These are phyloP conservation scores for Sistotremastrum suecicum DNA, from an alignment of 768 basidiomycete species.

Conservation along the genomic window DNA sequence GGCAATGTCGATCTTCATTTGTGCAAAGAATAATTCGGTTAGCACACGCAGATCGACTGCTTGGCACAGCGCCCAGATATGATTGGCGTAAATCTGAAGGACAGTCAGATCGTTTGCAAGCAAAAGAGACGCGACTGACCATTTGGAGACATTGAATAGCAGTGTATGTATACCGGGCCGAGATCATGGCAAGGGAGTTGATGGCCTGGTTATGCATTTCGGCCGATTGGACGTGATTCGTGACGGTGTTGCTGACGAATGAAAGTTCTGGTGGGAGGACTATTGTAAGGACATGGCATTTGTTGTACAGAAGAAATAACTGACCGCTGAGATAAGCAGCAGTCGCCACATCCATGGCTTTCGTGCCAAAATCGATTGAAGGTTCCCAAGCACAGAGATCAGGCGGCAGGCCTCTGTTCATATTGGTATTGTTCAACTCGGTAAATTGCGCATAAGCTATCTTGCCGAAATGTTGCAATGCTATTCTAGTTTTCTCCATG, in stretches of 20 bases:
- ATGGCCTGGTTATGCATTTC: conserved; percentile 18
- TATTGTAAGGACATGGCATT: background rate
- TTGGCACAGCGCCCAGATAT: too few relatives aligned
- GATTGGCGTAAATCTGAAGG: too few relatives aligned
- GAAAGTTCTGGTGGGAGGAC: conserved; percentile 7
- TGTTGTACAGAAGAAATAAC: background rate
- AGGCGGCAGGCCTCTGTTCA: conserved; percentile 17
- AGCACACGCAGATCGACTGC: too few relatives aligned
- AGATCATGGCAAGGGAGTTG: conserved; percentile 12
- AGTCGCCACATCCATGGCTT: conserved; percentile 15
- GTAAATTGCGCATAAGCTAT: conserved; percentile 14
- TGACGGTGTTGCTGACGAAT: conserved; percentile 15
- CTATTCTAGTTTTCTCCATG: conserved; percentile 15
- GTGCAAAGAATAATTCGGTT: too few relatives aligned
- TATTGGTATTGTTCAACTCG: conserved; percentile 13
- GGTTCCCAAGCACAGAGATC: conserved; percentile 5
- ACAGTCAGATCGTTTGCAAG: too few relatives aligned
- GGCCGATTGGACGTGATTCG: conserved; percentile 14
- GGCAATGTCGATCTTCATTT: too few relatives aligned
- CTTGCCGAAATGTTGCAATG: conserved; percentile 12
- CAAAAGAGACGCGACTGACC: too few relatives aligned
- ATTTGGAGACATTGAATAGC: too few relatives aligned
- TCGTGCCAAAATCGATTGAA: conserved; percentile 14
- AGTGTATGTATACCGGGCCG: too few relatives aligned
- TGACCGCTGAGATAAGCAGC: conserved; percentile 13